Evolutionary conservation across 257 asterid genomes (phyloP), one percentile per base, ranked within the genome.

Genomic region (Solanum commersonii): DNA sequence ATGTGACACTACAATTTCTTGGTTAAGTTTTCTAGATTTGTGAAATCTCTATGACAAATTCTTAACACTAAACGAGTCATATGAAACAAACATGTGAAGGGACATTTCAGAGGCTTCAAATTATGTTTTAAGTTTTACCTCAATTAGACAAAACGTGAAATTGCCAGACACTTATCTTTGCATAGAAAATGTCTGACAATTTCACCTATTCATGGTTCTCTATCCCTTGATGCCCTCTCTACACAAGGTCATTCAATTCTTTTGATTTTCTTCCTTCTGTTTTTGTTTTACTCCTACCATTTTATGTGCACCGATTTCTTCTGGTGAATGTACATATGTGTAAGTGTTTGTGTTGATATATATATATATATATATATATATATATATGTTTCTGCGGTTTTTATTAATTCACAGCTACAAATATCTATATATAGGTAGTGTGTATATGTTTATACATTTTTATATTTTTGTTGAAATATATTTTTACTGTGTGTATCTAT

Each of bases 241-340:
- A 94, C 94, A 27, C 87, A 87, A 93, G 99, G 99, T 95, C 44
- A 70, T 76, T 35, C 44, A 38, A 42, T 89, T 68, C 7, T n/a
- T 34, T 56, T 4, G 25, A 3, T 77, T 87, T 78, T 46, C 7
- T 9, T 84, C 29, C 37, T 33, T 33, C 8, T 72, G 2, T 56
- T 33, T 76, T 59, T 40, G 13, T 60, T 23, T 49, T 59, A 52
- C 25, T n/a, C 84, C 37, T 33, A 76, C 52, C 23, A 52, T 52
- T 52, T 52, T 16, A 52, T 16, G 4, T 16, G 9, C 60, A 52
- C 9, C 4, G 0, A 0, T 10, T 33, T 35, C 38, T 16, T 20
- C 0, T 9, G n/a, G 25, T 10, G 70, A 8, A 63, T 15, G 6
- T 63, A 63, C 31, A 60, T 4, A 60, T 23, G 0, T 60, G 6